Evolutionary conservation across 768 basidiomycete genomes (phyloP).

Genomic region (Mycena filopes): DNA sequence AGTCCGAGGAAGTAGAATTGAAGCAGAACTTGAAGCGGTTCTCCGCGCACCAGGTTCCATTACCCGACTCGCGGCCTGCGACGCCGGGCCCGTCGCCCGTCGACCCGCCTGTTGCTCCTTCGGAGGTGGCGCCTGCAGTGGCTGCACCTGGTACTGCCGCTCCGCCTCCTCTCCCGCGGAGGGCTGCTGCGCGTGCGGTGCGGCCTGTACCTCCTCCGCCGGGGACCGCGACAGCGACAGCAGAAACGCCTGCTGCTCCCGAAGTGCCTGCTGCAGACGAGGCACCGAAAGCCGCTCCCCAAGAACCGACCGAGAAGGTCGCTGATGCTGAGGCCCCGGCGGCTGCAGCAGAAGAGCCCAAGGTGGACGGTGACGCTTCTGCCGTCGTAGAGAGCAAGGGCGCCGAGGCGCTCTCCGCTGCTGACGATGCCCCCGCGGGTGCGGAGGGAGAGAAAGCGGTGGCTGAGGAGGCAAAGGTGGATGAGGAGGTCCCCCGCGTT

Average conservation of each 20-base stretch:
- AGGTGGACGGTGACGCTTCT: neutral
- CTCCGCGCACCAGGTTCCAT: constrained; percentile 50
- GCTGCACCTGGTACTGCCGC: constrained; percentile 27
- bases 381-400: neutral
- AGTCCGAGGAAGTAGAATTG: constrained; percentile 13
- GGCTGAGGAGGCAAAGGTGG: constrained; percentile 20
- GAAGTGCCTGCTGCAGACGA: neutral
- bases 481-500: constrained; percentile 22
- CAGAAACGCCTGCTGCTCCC: constrained; percentile 15
- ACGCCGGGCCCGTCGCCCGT: constrained; percentile 47
- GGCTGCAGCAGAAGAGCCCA: constrained; percentile 7
- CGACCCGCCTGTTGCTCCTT: constrained; percentile 49
- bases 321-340: constrained; percentile 8
- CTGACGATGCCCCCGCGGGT: neutral
- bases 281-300: neutral
- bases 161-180: constrained; percentile 72
- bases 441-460: constrained; percentile 3
- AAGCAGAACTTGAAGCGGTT: constrained; percentile 31
- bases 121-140: neutral
- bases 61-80: constrained; percentile 57
- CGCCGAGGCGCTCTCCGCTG: neutral
- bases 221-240: constrained; percentile 14
- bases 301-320: neutral
- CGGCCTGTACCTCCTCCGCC: constrained; percentile 38
- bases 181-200: constrained; percentile 67